Base-by-base conservation (phyloP, 176 grass and related monocot genomes). In the Triticum urartu region DNA sequence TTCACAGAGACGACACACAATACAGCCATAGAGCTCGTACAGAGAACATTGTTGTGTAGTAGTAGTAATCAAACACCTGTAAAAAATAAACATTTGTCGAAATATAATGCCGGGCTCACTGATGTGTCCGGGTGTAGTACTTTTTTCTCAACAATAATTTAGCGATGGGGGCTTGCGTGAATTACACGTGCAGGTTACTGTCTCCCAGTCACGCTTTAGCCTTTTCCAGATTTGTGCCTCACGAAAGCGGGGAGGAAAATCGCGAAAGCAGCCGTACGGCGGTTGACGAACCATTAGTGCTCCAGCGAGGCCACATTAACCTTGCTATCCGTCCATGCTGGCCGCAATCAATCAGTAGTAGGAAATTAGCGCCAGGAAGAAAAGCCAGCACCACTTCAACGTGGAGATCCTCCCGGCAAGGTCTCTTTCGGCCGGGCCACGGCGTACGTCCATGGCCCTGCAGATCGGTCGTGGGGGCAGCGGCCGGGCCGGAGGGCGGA, bases 161-260 rank as follows among this genome's bases (percentile, higher is more conserved):
- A 6, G 35, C 6, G 52, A 58, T 58, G 17, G 52, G 3, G 33
- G 64, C 22, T 79, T 64, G 71, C 59, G 78, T 65, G 69, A 73
- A 32, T 83, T 68, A 32, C 81, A 79, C 81, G 28, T 5, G 72
- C 26, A 50, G 47, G 85, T 84, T 87, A 76, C 76, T 63, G 81
- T 87, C 77, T 42, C 62, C 30, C 81, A 69, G 81, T 91, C 81
- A 33, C 69, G 68, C 81, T 87, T 91, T 68, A 91, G 70, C 12
- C 60, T 90, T 87, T 82, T 72, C 68, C 50, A 68, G 58, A 80
- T 80, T 61, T 87, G 81, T 75, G 68, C 66, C 61, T 80, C 61
- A 87, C 81, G 89, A 87, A 87, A 87, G 14, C 67, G 5, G 66
- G 72, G 59, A 15, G 35, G 69, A 33, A 33, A 75, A 75, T 75